These are phyloP conservation scores for Penicillium cinerascens DNA, from an alignment of 495 filamentous ascomycete genomes.

Conservation along the genomic window DNA sequence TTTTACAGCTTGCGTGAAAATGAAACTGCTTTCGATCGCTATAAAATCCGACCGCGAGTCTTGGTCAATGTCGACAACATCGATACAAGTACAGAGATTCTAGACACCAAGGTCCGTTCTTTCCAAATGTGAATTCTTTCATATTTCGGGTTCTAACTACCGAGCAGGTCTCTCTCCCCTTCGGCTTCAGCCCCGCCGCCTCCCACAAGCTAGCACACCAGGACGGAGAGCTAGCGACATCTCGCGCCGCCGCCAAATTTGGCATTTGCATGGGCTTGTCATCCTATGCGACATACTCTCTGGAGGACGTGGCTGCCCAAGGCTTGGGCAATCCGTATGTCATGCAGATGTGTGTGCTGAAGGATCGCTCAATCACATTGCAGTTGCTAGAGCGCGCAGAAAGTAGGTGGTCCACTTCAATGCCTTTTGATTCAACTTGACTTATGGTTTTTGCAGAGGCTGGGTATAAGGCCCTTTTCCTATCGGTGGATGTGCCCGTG, in stretches of 20 bases:
- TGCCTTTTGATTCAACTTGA: background rate
- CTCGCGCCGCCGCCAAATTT: constrained; percentile 72
- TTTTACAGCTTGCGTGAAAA: constrained; percentile 46
- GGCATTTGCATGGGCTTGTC: constrained; percentile 59
- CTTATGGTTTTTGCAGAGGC: constrained; percentile 48
- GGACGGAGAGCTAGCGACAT: constrained; percentile 80
- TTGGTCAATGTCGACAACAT: constrained; percentile 49
- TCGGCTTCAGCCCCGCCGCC: constrained; percentile 85
- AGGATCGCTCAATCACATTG: constrained; percentile 80
- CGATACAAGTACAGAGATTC: constrained; percentile 47
- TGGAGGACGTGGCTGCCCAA: constrained; percentile 50
- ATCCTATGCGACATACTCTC: constrained; percentile 46
- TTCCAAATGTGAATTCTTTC: background rate
- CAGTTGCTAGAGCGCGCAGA: constrained; percentile 85
- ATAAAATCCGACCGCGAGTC: constrained; percentile 54
- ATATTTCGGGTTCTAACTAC: background rate
- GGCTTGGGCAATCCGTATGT: constrained; percentile 42
- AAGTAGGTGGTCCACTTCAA: constrained; percentile 19
- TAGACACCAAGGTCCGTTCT: constrained; percentile 31
- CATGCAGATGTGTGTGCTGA: constrained; percentile 90
- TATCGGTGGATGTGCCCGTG: constrained; percentile 91
- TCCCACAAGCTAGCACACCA: constrained; percentile 81
- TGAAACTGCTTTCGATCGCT: constrained; percentile 48
- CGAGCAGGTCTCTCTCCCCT: constrained; percentile 65
- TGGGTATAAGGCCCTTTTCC: constrained; percentile 88